Evolutionary conservation across 2,329 filamentous ascomycete species (phyloP).

Genomic region (Trichoderma sp.): DNA sequence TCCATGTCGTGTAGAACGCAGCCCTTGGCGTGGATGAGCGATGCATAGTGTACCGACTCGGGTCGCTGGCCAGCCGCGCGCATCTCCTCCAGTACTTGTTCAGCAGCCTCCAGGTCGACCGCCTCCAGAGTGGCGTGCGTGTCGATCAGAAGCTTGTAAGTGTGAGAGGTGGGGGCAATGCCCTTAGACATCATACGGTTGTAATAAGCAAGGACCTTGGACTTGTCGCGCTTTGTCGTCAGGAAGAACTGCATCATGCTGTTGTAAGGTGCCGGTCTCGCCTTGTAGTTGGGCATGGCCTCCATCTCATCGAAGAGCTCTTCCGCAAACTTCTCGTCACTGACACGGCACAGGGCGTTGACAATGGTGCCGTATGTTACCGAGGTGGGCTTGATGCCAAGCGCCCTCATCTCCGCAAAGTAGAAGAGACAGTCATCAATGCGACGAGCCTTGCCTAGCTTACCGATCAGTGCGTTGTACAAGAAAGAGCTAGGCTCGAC

Average conservation of each 20-base stretch:
- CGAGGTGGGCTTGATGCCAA: slow-evolving; percentile 91
- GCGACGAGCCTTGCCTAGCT: slow-evolving; percentile 94
- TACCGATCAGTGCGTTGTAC: slow-evolving; percentile 97
- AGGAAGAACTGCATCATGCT: slow-evolving; percentile 99
- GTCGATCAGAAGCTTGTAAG: slow-evolving; percentile 96
- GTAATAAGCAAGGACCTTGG: slow-evolving; percentile 92
- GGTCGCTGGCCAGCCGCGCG: slow-evolving; percentile 71
- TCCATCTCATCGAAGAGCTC: slow-evolving; percentile 99
- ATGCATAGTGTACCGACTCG: slow-evolving; percentile 93
- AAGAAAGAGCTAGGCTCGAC: slow-evolving; percentile 96
- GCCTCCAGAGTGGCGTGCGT: slow-evolving; percentile 93
- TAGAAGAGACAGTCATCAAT: slow-evolving; percentile 98
- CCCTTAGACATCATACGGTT: slow-evolving; percentile 86
- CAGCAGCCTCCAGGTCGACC: slow-evolving; percentile 82
- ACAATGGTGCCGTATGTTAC: slow-evolving; percentile 98
- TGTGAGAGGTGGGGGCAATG: slow-evolving; percentile 91
- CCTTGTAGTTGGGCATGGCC: slow-evolving; percentile 97
- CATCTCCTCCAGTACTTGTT: slow-evolving; percentile 79
- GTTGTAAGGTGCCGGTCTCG: slow-evolving; percentile 95
- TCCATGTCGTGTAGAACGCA: slow-evolving; percentile 91
- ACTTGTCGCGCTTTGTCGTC: slow-evolving; percentile 92
- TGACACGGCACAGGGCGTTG: slow-evolving; percentile 95
- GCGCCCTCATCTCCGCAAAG: slow-evolving; percentile 94
- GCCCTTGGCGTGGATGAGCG: slow-evolving; percentile 91
- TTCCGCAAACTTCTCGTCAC: slow-evolving; percentile 95